Base-by-base conservation (phyloP, 2,329 filamentous ascomycete species). In the Colletotrichum tamarilloi region DNA sequence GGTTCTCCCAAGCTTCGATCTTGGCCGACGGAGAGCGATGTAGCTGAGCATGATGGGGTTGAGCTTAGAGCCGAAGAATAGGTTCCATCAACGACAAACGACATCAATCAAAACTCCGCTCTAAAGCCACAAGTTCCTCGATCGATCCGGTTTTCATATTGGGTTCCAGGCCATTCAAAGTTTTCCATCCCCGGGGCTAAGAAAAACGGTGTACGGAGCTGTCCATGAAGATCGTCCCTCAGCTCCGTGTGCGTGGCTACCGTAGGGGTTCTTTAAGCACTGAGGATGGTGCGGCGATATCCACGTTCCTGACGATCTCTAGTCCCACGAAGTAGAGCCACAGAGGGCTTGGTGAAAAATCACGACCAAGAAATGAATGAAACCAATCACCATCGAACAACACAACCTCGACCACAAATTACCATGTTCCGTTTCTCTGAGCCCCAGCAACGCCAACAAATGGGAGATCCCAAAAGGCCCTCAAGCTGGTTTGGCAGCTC, bases 281-380 rank as follows among this genome's bases (percentile, higher is more conserved):
- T 3, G 38, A 42, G 16, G 38, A 28, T 5, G 38, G 30, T 62
- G 59, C 11, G 38, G 38, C 38, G 38, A 42, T 42, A 42, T 28
- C 42, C 11, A 28, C 46, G 60, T 62, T 19, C 42, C 60, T 52
- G 60, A 62, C 22, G 38, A 62, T 62, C 60, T 24, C 32, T 56
- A 4, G 0, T 2, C 46, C 19, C 9, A 6, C n/a, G 22, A 32
- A n/a, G 5, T 1, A 24, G 19, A 49, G 16, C 24, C 22, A 16
- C 5, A 7, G 42, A n/a, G 42, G 42, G 19, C 19, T 46, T n/a
- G 16, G 42, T n/a, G 4, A 16, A n/a, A 46, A n/a, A n/a, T 19
- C 16, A n/a, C 3, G 42, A 46, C 42, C 38, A 7, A 16, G 14
- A 7, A 42, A 42, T 7, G 19, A 9, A 2, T 3, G 42, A 0